Base-by-base conservation (phyloP, 2,329 filamentous ascomycete genomes). In the Albifimbria verrucaria region DNA sequence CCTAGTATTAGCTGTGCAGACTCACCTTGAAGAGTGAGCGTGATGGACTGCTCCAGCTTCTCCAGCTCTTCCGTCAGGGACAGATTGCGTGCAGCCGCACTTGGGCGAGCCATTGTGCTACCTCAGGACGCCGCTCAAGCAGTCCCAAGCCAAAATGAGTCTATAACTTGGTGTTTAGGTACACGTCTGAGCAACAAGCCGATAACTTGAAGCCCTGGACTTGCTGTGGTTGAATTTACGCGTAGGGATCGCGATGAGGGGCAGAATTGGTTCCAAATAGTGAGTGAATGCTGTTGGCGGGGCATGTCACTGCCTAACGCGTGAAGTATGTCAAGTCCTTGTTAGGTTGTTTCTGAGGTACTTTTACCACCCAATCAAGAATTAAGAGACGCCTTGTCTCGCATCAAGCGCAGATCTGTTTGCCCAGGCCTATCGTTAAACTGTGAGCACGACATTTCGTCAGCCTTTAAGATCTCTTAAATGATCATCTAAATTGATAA, bases 31-130 rank as follows among this genome's bases (percentile, higher is more conserved):
- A 99, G 78, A 0, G 93, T 97, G 41, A 97, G 79, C 0, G 94
- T 99, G 62, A 99, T 97, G 21, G 91, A 95, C 70, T 99, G 94
- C 70, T 99, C 94, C 4, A 99, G 78, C 70, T 88, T 92, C 74
- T 99, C 94, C 50, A 99, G 79, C 78, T 99, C 94, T 68, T 99
- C 94, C 0, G 93, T 96, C 55, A 97, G 79, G 5, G 90, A 90
- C 55, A 97, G 76, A 48, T 74, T 80, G 56, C 83, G 75, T 42
- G 77, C 70, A 2, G 80, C 73, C 23, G 71, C 65, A 43, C 72
- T 73, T 20, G 76, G 71, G 52, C 76, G 75, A 59, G 80, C 77
- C 80, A 84, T 83, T 39, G 20, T 62, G 55, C 11, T 20, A 24
- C 18, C 12, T 5, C 12, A 39, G 32, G 18, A 5, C 5, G 32